These are phyloP conservation scores for Candida sanyaensis DNA, from an alignment of 1,139 yeast genomes.

Conservation along the genomic window DNA sequence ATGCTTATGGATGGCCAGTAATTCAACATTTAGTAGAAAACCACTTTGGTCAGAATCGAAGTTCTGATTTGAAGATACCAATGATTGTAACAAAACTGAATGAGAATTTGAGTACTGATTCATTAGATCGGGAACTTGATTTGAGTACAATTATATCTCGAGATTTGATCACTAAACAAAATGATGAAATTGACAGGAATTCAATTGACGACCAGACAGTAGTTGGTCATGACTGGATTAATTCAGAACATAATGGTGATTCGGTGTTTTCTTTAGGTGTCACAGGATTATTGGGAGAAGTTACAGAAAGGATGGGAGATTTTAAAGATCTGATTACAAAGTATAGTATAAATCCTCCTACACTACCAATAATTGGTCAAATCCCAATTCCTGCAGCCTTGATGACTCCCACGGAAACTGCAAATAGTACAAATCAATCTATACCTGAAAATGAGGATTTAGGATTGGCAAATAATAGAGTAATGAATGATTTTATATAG, in stretches of 20 bases:
- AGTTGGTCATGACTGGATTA: conserved; percentile 47
- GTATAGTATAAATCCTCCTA: conserved; percentile 17
- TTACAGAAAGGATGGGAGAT: conserved; percentile 52
- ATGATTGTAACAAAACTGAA: conserved; percentile 4
- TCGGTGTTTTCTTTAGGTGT: conserved; percentile 68
- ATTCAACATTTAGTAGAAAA: conserved; percentile 68
- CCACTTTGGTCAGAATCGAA: conserved; percentile 24
- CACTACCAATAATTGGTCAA: conserved; percentile 16
- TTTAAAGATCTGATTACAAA: conserved; percentile 41
- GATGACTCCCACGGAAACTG: conserved; percentile 4
- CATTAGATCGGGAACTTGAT: conserved; percentile 30
- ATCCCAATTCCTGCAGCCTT: conserved; percentile 12
- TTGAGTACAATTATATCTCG: conserved; percentile 35
- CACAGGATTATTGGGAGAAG: conserved; percentile 65
- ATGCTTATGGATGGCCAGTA: conserved; percentile 97
- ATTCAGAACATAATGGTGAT: conserved; percentile 47
- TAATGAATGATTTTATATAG: conserved; percentile 31
- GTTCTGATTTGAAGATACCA: conserved; percentile 8
- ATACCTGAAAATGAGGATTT: conserved; percentile 18
- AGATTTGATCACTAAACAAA: conserved; percentile 36
- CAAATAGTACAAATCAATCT: conserved; percentile 2
- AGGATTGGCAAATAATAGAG: conserved; percentile 16
- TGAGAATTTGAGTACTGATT: conserved; percentile 16
- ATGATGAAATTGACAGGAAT: conserved; percentile 33
- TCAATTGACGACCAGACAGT: conserved; percentile 13